These are phyloP conservation scores for Pseudogymnoascus sp. DNA, from an alignment of 2,329 filamentous ascomycete genomes.

Conservation along the genomic window DNA sequence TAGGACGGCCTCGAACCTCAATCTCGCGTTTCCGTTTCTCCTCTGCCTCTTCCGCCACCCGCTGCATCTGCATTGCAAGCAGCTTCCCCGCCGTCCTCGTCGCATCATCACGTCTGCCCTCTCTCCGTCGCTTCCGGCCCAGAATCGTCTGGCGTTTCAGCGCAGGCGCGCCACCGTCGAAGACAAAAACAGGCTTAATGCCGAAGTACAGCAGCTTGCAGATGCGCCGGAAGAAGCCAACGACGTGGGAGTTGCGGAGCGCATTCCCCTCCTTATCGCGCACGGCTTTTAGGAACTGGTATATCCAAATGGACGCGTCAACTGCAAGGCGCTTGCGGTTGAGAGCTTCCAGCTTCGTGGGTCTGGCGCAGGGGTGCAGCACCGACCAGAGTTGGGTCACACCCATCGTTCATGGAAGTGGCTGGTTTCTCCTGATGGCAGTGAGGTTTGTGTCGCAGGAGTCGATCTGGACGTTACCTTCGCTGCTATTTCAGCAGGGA, in stretches of 20 bases:
- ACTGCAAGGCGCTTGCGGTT: conserved; percentile 95
- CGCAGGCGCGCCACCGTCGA: conserved; percentile 87
- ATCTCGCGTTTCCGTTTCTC: conserved; percentile 49
- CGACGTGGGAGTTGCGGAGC: conserved; percentile 87
- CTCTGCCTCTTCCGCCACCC: conserved; percentile 77
- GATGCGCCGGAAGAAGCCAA: conserved; percentile 96
- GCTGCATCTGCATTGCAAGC: conserved; percentile 88
- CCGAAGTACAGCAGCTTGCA: conserved; percentile 97
- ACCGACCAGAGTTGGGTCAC: conserved; percentile 97
- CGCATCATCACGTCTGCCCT: conserved; percentile 89
- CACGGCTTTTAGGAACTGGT: conserved; percentile 97
- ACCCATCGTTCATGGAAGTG: conserved; percentile 59
- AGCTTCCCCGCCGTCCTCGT: conserved; percentile 84
- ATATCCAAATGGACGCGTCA: conserved; percentile 99
- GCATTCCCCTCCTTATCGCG: conserved; percentile 98
- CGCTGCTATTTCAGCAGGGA: not conserved
- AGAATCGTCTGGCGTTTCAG: conserved; percentile 89
- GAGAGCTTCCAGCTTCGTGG: conserved; percentile 91
- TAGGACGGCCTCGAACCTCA: conserved; percentile 31
- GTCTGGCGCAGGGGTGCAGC: conserved; percentile 86
- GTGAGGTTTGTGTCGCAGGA: not conserved
- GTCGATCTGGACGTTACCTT: not conserved
- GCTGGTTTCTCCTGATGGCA: not conserved
- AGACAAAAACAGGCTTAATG: conserved; percentile 94
- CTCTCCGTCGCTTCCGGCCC: conserved; percentile 67